Base-by-base conservation (phyloP, 495 filamentous ascomycete genomes). In the Aspergillus nidulans region DNA sequence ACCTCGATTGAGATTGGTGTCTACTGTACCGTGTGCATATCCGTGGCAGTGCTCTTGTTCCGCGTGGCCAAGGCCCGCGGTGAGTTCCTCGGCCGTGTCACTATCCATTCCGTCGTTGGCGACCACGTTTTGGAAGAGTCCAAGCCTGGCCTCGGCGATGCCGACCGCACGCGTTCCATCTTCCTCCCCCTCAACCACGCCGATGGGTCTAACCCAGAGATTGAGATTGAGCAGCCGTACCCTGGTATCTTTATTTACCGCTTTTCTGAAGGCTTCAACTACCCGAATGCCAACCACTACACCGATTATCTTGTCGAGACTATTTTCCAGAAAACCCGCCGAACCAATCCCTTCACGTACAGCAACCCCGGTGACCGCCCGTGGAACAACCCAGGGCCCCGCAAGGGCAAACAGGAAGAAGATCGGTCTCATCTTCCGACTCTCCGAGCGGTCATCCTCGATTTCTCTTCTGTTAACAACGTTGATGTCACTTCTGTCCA, bases 201-300 rank as follows among this genome's bases (percentile, higher is more conserved):
- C 18, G 94, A 97, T 66, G 94, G 94, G 43, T 91, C 89, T 13
- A 98, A 98, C 67, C 94, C 95, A 1, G 78, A 87, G 18, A 76
- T 98, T 52, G 81, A 89, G 3, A 74, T 95, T 8, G 74, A 86
- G 53, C 84, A 81, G 57, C 94, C 94, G 6, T 91, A 91, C 64
- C 92, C 94, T 0, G 94, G 94, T 54, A 84, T 98, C 62, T 97
- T 97, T 76, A 96, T 98, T 67, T 98, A 96, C 74, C 84, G 94
- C 38, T 97, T 98, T 73, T 86, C 90, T 4, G 94, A 98, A 75
- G 91, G 92, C 32, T 96, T 95, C 78, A 92, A 94, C 75, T 98
- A 97, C 62, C 90, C 92, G 55, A 98, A 96, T 62, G 91, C 90
- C 26, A 88, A 88, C 65, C 89, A 94, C 70, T 95, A 95, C 67